Evolutionary conservation across 2,329 filamentous ascomycete species (phyloP), one percentile per base, ranked within the genome.

Genomic region (Aspergillus costaricaensis): DNA sequence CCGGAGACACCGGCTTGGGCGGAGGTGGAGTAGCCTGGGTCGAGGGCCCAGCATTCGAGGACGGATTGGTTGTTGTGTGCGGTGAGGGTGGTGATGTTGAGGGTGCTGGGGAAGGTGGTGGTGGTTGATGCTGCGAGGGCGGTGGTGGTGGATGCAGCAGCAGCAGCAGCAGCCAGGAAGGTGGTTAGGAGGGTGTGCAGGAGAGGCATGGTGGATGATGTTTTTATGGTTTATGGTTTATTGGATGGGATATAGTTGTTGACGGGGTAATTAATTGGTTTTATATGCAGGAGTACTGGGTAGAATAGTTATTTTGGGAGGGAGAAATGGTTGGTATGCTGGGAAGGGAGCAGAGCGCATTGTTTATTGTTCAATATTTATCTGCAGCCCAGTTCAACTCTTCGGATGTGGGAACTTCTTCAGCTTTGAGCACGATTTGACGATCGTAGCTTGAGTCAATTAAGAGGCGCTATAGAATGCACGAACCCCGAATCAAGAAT

Each of bases 21-120:
- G 8, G 76, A 74, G 1, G 62, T 65, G n/a, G 67, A 30, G 57
- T 79, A 79, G 12, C 74, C 74, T 3, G 72, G 64, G 9, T 71
- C 63, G 7, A 82, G 64, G 59, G 79, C 74, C 80, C 80, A 82
- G 74, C 80, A 82, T 68, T 82, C 77, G 4, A 82, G 65, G 7
- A 72, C 72, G 8, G 80, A 82, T 4, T 69, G 68, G 57, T 76
- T 75, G 56, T 77, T 68, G 15, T 62, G 65, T 1, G 74, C 75
- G 47, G 67, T 67, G 25, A 82, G 61, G 17, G 79, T 74, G 4
- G 80, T 82, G 55, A 82, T 61, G 63, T 80, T 82, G 23, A 82
- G 70, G 8, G 67, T 72, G 48, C 55, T 62, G 55, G 59, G 59
- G 39, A 52, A 49, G 23, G 14, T 19, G 15, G 23, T 54, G 32